Percentiles rank a stretch among this genome's conserved stretches.
phyloP scores from a whole-genome alignment of 257 asterid genomes.

The Handroanthus guayacan region DNA sequence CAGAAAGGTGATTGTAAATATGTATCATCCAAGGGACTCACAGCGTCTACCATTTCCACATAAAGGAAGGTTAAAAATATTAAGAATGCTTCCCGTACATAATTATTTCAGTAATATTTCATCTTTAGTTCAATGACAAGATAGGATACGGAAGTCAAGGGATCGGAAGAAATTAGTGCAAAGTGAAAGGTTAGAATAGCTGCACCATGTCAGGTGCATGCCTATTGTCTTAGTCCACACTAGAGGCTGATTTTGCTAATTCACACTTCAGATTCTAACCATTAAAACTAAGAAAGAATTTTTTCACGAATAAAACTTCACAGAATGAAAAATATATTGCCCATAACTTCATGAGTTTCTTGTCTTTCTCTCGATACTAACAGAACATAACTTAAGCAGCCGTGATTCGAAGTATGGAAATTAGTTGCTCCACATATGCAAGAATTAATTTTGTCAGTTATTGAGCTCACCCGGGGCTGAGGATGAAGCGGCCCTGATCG shows the following conservation, averaged over 20 bases:
- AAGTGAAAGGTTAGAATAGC: not conserved
- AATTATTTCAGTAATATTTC: not conserved
- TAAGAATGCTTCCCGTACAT: not conserved
- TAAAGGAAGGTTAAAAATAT: not conserved
- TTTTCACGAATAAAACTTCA: not conserved
- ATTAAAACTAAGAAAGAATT: not conserved
- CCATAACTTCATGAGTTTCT: not conserved
- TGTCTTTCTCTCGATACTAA: not conserved
- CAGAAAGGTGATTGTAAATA: not conserved
- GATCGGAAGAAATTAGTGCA: not conserved
- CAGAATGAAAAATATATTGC: not conserved
- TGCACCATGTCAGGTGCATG: no score
- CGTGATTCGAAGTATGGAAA: no score
- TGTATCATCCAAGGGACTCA: conserved; percentile 6
- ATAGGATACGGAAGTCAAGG: not conserved
- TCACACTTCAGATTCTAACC: not conserved
- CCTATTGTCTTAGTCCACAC: not conserved
- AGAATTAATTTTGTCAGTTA: not conserved
- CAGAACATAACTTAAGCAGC: not conserved
- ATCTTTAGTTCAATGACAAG: not conserved
- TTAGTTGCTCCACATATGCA: not conserved
- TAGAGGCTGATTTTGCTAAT: not conserved
- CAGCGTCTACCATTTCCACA: not conserved
- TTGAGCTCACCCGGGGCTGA: conserved; percentile 81
- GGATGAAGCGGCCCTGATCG: conserved; percentile 92